phyloP scores from a whole-genome alignment of 352 stramenopile genomes.

The Phytophthora pluvialis region DNA sequence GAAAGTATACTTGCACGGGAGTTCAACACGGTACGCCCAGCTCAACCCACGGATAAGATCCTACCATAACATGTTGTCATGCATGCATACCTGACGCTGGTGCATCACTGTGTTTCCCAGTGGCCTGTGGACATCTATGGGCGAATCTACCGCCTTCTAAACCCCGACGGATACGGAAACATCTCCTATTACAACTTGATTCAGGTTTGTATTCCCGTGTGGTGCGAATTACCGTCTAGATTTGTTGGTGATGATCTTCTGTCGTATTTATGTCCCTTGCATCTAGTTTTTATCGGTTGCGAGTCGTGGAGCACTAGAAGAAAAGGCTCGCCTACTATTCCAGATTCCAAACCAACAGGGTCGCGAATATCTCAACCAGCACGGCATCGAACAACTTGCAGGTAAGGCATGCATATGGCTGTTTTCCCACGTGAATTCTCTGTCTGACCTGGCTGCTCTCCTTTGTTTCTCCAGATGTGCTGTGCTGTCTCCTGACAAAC shows the following conservation, averaged over 20 bases:
- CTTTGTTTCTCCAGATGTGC: slow-evolving; percentile 40
- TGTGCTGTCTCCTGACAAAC: slow-evolving; percentile 58
- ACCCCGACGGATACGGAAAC: slow-evolving; percentile 66
- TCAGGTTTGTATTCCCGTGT: slow-evolving; percentile 43
- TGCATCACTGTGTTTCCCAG: slow-evolving; percentile 24
- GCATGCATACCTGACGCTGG: not conserved
- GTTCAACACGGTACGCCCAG: slow-evolving; percentile 45
- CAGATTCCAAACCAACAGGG: slow-evolving; percentile 40
- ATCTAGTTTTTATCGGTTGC: slow-evolving; percentile 49
- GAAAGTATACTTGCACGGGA: slow-evolving; percentile 59
- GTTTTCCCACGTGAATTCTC: not conserved
- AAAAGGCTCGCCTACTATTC: slow-evolving; percentile 67
- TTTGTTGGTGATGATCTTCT: slow-evolving; percentile 4
- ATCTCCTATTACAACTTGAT: slow-evolving; percentile 66
- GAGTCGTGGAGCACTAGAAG: slow-evolving; percentile 47
- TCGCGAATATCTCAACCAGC: slow-evolving; percentile 40
- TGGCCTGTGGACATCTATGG: slow-evolving; percentile 52
- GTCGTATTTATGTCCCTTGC: not conserved
- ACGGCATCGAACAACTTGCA: slow-evolving; percentile 54
- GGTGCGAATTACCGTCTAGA: not conserved
- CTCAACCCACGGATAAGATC: not conserved
- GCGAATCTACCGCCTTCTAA: slow-evolving; percentile 54
- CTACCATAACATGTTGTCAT: not conserved
- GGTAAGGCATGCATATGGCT: slow-evolving; percentile 30
- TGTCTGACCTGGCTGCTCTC: not conserved